Evolutionary conservation across 148 eudicot species (phyloP).

Genomic region (Rhododendron griersonianum): DNA sequence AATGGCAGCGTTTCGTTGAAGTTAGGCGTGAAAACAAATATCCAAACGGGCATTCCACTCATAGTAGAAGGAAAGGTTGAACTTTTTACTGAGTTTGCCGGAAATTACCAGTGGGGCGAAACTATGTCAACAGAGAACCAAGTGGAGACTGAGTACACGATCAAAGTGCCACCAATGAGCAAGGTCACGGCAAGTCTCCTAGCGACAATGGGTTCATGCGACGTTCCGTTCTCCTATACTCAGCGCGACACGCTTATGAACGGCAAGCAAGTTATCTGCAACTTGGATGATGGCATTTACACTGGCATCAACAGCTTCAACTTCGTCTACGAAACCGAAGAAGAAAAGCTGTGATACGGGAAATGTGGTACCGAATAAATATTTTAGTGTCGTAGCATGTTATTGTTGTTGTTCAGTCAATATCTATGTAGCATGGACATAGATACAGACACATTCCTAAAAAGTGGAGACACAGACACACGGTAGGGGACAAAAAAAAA

Average conservation of each 20-base stretch:
- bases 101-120: background rate
- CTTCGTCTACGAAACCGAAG: background rate
- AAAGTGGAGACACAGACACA: no score
- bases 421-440: no score
- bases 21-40: background rate
- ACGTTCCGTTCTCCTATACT: background rate
- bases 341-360: background rate
- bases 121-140: background rate
- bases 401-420: no score
- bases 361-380: no score
- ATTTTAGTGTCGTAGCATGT: no score
- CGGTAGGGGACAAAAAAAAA: no score
- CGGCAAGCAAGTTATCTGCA: background rate
- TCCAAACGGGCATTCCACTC: background rate
- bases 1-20: background rate
- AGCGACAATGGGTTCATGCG: background rate
- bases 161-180: background rate
- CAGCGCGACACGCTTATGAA: background rate
- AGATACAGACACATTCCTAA: no score
- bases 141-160: background rate
- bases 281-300: background rate
- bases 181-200: background rate
- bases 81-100: background rate
- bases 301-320: background rate
- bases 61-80: background rate